Conservation (phyloP, 495 filamentous ascomycete genomes). For the Penicillium coprophilum region DNA sequence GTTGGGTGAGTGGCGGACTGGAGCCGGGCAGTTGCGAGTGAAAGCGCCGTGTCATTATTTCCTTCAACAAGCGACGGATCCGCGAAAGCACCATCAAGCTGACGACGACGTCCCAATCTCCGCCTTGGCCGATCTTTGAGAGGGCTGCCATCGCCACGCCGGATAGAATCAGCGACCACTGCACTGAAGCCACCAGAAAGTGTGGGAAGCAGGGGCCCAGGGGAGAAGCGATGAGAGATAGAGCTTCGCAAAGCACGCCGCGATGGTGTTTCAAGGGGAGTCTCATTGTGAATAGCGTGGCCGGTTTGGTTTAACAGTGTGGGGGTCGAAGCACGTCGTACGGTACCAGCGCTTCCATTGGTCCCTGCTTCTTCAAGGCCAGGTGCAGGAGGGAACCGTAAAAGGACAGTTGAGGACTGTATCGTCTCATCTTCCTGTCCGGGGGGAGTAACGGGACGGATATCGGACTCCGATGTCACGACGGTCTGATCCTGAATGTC, state of each 20-base stretch:
- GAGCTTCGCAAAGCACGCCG: conserved; percentile 36
- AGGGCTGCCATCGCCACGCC: conserved; percentile 50
- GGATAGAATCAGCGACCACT: conserved; percentile 61
- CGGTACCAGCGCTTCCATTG: conserved; percentile 7
- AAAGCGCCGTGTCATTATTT: conserved; percentile 22
- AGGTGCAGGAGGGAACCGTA: conserved; percentile 42
- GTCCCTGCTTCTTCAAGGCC: conserved; percentile 27
- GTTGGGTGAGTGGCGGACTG: conserved; percentile 32
- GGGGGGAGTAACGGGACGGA: conserved; percentile 34
- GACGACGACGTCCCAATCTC: conserved; percentile 29
- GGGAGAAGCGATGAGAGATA: conserved; percentile 45
- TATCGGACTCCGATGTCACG: conserved; percentile 24
- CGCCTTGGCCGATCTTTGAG: conserved; percentile 33
- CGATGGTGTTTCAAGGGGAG: conserved; percentile 38
- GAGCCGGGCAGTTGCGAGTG: conserved; percentile 31
- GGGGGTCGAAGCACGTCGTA: conserved; percentile 23
- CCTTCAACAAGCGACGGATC: conserved; percentile 20
- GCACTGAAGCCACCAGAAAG: conserved; percentile 57
- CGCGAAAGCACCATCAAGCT: conserved; percentile 31
- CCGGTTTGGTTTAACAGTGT: conserved; percentile 16
- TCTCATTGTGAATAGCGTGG: conserved; percentile 20
- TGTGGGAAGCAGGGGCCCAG: conserved; percentile 36
- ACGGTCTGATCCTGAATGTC: conserved; percentile 23
- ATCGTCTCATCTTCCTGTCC: conserved; percentile 12
- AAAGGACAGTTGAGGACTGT: conserved; percentile 38